Evolutionary conservation across 305 asterid species (phyloP), one percentile per base, ranked within the genome.

Genomic region (Salvia sclarea): DNA sequence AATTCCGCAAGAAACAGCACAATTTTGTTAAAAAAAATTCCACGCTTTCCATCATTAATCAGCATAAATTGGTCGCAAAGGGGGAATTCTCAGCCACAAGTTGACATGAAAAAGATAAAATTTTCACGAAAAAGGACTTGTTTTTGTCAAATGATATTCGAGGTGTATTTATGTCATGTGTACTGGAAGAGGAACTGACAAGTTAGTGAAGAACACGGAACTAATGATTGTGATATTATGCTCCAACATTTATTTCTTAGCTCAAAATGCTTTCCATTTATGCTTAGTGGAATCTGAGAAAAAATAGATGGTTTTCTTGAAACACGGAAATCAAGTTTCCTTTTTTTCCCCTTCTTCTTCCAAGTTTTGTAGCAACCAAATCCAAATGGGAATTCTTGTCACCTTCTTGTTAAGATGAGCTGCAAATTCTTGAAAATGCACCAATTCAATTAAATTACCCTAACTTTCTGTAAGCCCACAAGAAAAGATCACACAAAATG

Each of bases 121-220:
- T 48, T 74, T 61, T 64, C 44, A 58, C 20, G 8, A 77, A 81
- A 61, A 72, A 76, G 71, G 68, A 71, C 47, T 58, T 66, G 21
- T 57, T 52, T 66, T 69, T 70, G 69, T 72, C 61, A 68, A 76
- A 76, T 63, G 71, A 58, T 66, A 68, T 64, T 16, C 57, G 35
- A 71, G 64, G 70, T 47, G 76, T 75, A 69, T 63, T 71, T 55
- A 54, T 77, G 83, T 74, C 76, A 43, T 77, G 72, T 54, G 66
- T 47, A 70, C 54, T 60, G 65, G 70, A 49, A 75, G 72, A 65
- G 71, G 76, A 76, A 64, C 57, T 64, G 75, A 56, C 47, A 52
- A 48, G 63, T 68, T 69, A 65, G 83, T 77, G 68, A 68, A 79
- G 68, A 76, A 81, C 87, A 83, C 88, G 91, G 80, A 81, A 82